Base-by-base conservation (phyloP, 306 rosid species). In the Vigna angularis region DNA sequence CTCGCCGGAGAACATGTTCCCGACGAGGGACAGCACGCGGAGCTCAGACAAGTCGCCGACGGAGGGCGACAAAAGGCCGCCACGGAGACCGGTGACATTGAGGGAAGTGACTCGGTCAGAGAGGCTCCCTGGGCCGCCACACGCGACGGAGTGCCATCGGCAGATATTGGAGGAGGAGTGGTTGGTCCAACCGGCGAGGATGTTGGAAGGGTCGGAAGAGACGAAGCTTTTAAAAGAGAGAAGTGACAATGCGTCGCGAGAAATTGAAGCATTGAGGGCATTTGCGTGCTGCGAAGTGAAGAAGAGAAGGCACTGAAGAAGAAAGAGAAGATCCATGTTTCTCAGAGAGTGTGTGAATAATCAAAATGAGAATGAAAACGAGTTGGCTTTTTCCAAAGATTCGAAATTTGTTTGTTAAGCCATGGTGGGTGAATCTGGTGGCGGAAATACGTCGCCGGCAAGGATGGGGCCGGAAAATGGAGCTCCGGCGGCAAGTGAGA, bases 191-290 rank as follows among this genome's bases (percentile, higher is more conserved):
- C 55, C 76, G 13, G 79, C 38, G 62, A 88, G 89, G 20, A 86
- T 51, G 45, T 62, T 73, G 7, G 48, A 81, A 72, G 88, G 87
- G 75, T 79, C 89, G 4, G 78, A 32, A 56, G 87, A 72, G 38
- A 88, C 82, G 0, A 62, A 79, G 58, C 13, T 38, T 72, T 86
- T 90, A 77, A 90, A 86, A 52, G 44, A 74, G 53, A 90, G 86
- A 68, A 90, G 94, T 9, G 90, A 79, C 81, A 88, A 80, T 85
- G 88, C 92, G 7, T 90, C 88, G 49, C 7, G 70, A 0, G 49
- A 64, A 52, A 59, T 12, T 22, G 82, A 48, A 68, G 55, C 16
- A 17, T 84, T 42, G 51, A 72, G 66, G 66, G 87, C 73, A 62
- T 83, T 79, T 20, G 85, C 55, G 80, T 50, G 13, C 64, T 53